phyloP scores from a whole-genome alignment of 495 filamentous ascomycete genomes.

The Bathelium albidoporum region DNA sequence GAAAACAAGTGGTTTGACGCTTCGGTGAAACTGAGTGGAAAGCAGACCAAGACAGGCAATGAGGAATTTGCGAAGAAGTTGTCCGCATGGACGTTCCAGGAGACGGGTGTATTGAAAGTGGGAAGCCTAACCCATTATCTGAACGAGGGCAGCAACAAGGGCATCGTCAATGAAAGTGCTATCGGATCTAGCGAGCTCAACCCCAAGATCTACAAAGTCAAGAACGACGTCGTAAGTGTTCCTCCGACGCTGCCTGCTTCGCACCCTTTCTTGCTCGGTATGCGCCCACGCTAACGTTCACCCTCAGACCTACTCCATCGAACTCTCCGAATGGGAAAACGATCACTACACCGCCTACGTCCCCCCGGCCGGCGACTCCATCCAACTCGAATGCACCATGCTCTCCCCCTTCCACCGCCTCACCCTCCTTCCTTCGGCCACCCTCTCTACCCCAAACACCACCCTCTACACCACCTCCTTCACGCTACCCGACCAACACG shows the following conservation, averaged over 20 bases:
- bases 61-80: slow-evolving; percentile 75
- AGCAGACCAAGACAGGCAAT: slow-evolving; percentile 52
- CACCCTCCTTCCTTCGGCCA: slow-evolving; percentile 45
- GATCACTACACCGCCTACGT: slow-evolving; percentile 63
- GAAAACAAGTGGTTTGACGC: slow-evolving; percentile 85
- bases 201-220: slow-evolving; percentile 87
- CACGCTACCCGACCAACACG: slow-evolving; percentile 86
- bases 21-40: slow-evolving; percentile 53
- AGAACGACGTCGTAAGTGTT: slow-evolving; percentile 86
- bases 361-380: slow-evolving; percentile 52
- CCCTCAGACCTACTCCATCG: slow-evolving; percentile 73
- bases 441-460: slow-evolving; percentile 48
- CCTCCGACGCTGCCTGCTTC: neutral
- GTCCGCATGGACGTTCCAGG: slow-evolving; percentile 86
- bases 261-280: slow-evolving; percentile 4
- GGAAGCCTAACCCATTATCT: slow-evolving; percentile 74
- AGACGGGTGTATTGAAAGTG: slow-evolving; percentile 80
- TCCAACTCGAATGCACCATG: slow-evolving; percentile 98
- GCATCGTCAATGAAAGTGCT: slow-evolving; percentile 14
- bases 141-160: slow-evolving; percentile 43
- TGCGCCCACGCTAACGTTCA: neutral
- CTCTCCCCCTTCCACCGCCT: slow-evolving; percentile 97
- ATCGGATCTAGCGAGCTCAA: slow-evolving; percentile 43
- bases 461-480: slow-evolving; percentile 68
- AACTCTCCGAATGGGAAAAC: slow-evolving; percentile 70